Base-by-base conservation (phyloP, 441 rosid species). In the Populus hybrid region DNA sequence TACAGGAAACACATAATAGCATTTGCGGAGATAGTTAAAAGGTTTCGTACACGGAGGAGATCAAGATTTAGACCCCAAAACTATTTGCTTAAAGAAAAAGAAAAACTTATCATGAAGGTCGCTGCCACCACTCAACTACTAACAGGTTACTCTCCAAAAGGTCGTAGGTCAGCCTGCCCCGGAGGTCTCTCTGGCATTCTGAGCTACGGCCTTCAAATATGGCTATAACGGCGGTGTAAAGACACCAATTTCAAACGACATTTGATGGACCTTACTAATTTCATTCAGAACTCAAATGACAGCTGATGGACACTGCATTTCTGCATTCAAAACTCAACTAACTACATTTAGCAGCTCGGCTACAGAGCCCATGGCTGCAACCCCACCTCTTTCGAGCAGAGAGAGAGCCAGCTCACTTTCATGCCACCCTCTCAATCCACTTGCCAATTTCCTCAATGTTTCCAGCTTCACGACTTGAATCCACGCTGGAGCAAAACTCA, bases 331-430 rank as follows among this genome's bases (percentile, higher is more conserved):
- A n/a, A 28, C 70, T 84, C 85, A 84, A 46, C 65, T 68, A 12
- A 87, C 66, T 28, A 50, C 69, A 75, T 78, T 71, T 59, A 87
- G 10, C 70, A 86, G 82, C 72, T 89, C 84, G 0, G 81, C 84
- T 10, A 86, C 83, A 38, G 82, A 85, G 46, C 78, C 88, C 36
- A 87, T 78, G 63, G 89, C 81, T 20, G 72, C 86, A 73, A 85
- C 20, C 42, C 94, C 93, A 21, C 90, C 92, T 78, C 91, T 80
- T 80, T 88, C 93, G 2, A 91, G 88, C 65, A 89, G 88, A 70
- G 91, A 84, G 2, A 91, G 81, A 24, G 93, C 94, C 73, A 89
- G 76, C 77, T 89, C 92, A 24, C 73, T 67, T 65, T 89, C 90
- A 38, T 83, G 77, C 93, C 91, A 91, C 77, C 82, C 84, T 63